These are phyloP conservation scores for Vachellia pachyceras DNA, from an alignment of 306 rosid species.

Conservation along the genomic window DNA sequence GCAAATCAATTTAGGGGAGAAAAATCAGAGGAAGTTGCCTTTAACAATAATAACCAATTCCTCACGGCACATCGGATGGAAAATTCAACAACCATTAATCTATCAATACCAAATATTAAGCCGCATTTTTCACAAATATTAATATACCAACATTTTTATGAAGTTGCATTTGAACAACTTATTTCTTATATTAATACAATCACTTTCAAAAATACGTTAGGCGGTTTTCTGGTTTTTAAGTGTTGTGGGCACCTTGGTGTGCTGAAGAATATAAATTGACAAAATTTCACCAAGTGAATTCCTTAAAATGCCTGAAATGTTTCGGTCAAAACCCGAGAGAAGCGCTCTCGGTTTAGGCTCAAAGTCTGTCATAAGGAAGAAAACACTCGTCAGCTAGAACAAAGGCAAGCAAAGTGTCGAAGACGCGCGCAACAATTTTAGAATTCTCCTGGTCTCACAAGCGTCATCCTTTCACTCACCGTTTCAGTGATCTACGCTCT, in stretches of 20 bases:
- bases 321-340: neutral
- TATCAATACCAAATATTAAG: neutral
- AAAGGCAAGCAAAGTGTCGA: neutral
- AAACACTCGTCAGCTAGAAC: neutral
- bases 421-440: neutral
- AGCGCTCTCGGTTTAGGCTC: neutral
- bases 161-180: neutral
- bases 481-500: neutral
- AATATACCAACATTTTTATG: too few relatives aligned
- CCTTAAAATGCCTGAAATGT: neutral
- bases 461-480: constrained; percentile 19
- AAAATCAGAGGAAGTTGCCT: neutral
- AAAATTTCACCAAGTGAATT: neutral
- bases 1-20: neutral
- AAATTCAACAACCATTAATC: neutral
- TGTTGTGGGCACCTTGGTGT: neutral
- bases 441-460: constrained; percentile 36
- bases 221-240: too few relatives aligned
- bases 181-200: neutral
- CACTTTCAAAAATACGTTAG: neutral
- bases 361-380: neutral
- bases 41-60: neutral
- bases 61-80: neutral
- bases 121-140: neutral
- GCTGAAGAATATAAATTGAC: neutral